Base-by-base conservation (phyloP, 1,139 yeast genomes). In the Pichia sp. region DNA sequence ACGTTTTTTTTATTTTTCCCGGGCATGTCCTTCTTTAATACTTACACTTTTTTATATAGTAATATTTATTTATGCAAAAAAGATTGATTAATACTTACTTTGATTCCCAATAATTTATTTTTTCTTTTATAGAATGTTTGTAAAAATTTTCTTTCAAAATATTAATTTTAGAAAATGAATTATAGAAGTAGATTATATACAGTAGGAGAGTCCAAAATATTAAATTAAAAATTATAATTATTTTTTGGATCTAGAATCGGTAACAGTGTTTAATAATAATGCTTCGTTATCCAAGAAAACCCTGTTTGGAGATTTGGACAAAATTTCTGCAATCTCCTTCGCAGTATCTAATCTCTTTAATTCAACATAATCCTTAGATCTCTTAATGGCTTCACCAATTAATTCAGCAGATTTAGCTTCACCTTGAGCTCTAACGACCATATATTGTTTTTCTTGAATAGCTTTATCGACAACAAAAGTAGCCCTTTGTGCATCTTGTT, bases 401-500 rank as follows among this genome's bases (percentile, higher is more conserved):
- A 92, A 82, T 65, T 90, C 95, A 30, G 99, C 99, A 47, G 97
- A 86, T 63, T 87, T 82, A 55, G 98, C 99, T 69, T 92, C 99
- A 78, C 99, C 99, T 65, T 87, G 85, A 6, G 97, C 97, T 66
- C 85, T 87, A 49, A 92, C 97, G 55, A 92, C 95, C 70, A 87
- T 76, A 64, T 94, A 95, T 67, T 92, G 97, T 66, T 92, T 92
- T 70, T 92, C 98, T 68, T 94, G 98, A 56, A 86, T 81, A 20
- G 99, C 98, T 63, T 90, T 87, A 66, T 92, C 98, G 45, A 92
- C 98, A 42, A 92, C 74, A 57, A 90, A 94, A 0, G 97, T 97
- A 12, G 98, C 97, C 65, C 96, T 81, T 70, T 92, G 97, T 28
- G 98, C 97, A 65, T 92, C 98, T 71, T 92, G 99, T 68, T 94